Conservation (phyloP, 169 alveolate genomes). For the Ichthyophthirius multifiliis region DNA sequence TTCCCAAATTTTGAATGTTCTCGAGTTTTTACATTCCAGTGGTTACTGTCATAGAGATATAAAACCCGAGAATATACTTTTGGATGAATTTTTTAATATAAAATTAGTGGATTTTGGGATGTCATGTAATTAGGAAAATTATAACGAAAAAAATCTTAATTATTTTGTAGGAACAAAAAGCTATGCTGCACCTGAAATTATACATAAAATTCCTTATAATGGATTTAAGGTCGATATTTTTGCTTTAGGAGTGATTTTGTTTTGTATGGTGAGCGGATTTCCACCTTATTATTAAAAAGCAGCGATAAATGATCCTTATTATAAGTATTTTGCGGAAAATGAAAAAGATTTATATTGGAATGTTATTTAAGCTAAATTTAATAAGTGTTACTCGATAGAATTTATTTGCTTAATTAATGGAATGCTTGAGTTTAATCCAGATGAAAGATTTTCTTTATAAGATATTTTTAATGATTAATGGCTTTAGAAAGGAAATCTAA, state of each 20-base stretch:
- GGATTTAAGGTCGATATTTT: constrained; percentile 47
- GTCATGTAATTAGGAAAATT: neutral
- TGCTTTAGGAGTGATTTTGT: constrained; percentile 52
- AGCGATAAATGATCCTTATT: neutral
- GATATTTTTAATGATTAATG: too few species aligned
- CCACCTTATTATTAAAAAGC: constrained; percentile 35
- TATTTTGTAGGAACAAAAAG: constrained; percentile 32
- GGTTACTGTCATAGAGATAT: constrained; percentile 69
- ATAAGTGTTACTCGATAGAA: neutral
- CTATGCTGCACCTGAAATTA: constrained; percentile 64
- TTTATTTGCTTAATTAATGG: neutral
- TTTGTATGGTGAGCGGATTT: constrained; percentile 30
- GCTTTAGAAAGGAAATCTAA: too few species aligned
- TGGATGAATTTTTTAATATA: constrained; percentile 50
- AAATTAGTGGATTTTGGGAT: constrained; percentile 75
- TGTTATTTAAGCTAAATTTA: neutral
- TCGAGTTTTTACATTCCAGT: constrained; percentile 52
- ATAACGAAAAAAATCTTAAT: neutral
- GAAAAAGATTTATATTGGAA: constrained; percentile 3
- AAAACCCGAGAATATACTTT: constrained; percentile 68
- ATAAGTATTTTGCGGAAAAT: neutral
- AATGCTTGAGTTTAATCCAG: constrained; percentile 4
- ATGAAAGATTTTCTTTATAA: too few species aligned
- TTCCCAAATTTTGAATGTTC: constrained; percentile 30
- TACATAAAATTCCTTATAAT: constrained; percentile 14